Conservation (phyloP, 208 protist genomes). For the Leishmania lainsoni region DNA sequence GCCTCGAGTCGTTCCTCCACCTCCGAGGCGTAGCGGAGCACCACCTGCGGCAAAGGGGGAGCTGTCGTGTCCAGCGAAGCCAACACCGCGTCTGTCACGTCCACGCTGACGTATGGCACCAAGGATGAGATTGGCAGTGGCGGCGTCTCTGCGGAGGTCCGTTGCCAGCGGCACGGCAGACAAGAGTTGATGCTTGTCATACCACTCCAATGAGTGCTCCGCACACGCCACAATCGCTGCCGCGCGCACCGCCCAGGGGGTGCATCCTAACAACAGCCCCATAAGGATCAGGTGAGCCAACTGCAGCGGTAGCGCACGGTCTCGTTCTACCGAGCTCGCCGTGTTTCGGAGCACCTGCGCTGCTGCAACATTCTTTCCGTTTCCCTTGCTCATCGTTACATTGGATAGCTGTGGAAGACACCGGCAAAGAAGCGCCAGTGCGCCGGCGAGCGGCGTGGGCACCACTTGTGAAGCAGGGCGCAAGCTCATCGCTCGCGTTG, state of each 20-base stretch:
- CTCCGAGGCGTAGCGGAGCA: constrained; percentile 12
- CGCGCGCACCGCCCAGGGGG: constrained; percentile 15
- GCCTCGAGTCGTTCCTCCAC: constrained; percentile 12
- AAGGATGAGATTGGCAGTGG: neutral
- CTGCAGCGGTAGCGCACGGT: constrained; percentile 58
- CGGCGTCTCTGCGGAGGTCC: neutral
- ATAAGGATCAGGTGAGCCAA: constrained; percentile 75
- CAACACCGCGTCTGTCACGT: constrained; percentile 29
- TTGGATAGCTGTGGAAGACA: constrained; percentile 13
- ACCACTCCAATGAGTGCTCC: constrained; percentile 26
- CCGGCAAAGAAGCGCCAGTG: constrained; percentile 15
- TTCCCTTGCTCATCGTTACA: no score
- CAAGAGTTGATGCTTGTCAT: neutral
- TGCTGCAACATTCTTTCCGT: neutral
- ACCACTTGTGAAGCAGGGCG: neutral
- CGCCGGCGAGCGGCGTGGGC: constrained; percentile 20
- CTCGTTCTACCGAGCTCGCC: constrained; percentile 4
- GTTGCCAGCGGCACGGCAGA: neutral
- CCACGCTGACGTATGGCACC: constrained; percentile 13
- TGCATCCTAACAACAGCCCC: constrained; percentile 51
- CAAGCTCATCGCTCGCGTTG: neutral
- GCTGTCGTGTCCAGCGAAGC: constrained; percentile 2
- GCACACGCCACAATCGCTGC: constrained; percentile 29
- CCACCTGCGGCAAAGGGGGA: constrained; percentile 15
- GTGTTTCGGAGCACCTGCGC: neutral